Evolutionary conservation across 805 yeast genomes (phyloP), one percentile per base, ranked within the genome.

Genomic region (Candida patagonica): DNA sequence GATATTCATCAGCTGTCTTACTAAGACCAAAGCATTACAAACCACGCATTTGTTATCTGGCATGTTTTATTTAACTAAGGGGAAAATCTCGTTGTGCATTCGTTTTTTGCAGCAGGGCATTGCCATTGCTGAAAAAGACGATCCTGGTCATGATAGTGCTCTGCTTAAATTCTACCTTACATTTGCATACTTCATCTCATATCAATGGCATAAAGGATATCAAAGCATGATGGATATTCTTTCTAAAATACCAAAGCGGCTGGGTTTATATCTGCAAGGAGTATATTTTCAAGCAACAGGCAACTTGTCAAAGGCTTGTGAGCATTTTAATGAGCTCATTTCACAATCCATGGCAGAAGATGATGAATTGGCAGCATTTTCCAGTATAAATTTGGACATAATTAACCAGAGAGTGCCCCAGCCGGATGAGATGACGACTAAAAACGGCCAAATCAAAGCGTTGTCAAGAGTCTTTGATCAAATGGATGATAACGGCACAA

Each of bases 211-310:
- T 20, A 13, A 12, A 7, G 37, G 37, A 15, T 33, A 33, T 19
- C 23, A 36, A 20, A 26, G 26, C 15, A 36, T 36, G 33, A 26
- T 24, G 15, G 13, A 32, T n/a, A 10, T 24, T 10, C 12, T 26
- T 5, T 20, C 22, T 15, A 15, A 20, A 7, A 13, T 36, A 5
- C 32, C 39, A 5, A 36, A 33, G 27, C 10, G 26, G 24, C 27
- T 33, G 6, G 5, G 37, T 24, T 29, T 31, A 15, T 41, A 41
- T 20, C 37, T 41, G 20, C 37, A 16, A n/a, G 43, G 40, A 2
- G 23, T 31, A 6, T 41, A 41, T 19, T 41, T 35, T 13, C 43
- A 41, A 23, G 35, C 35, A 5, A 35, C 35, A 5, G 40, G 40
- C 5, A 26, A 30, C n/a, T 20, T 30, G 27, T 23, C 30, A 13